phyloP scores from a whole-genome alignment of 1,284 basidiomycete genomes.

The Naganishia sp. region DNA sequence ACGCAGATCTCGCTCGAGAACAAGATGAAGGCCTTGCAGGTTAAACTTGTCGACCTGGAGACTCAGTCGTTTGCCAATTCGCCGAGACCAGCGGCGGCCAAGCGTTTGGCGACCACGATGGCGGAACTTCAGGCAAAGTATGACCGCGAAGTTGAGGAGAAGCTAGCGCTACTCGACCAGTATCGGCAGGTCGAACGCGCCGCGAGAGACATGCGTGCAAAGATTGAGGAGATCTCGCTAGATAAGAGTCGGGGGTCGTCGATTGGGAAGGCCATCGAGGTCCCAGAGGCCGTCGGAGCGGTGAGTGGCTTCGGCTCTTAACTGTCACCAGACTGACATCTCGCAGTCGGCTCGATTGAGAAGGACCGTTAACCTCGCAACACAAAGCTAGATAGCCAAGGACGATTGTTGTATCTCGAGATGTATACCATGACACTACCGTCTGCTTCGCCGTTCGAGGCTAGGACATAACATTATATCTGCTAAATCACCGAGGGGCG shows the following conservation, averaged over 20 bases:
- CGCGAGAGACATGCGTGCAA: slow-evolving; percentile 15
- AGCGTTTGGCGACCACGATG: slow-evolving; percentile 66
- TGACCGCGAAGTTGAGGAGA: slow-evolving; percentile 57
- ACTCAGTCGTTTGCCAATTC: slow-evolving; percentile 69
- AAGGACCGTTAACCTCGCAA: neutral
- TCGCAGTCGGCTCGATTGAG: neutral
- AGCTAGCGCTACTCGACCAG: slow-evolving; percentile 12
- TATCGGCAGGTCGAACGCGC: slow-evolving; percentile 22
- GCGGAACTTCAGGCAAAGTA: slow-evolving; percentile 71
- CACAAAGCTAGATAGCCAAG: neutral
- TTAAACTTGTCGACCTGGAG: slow-evolving; percentile 76
- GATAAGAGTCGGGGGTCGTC: neutral
- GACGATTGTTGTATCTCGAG: neutral
- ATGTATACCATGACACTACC: neutral
- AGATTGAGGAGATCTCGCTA: slow-evolving; percentile 9
- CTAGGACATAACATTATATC: no score
- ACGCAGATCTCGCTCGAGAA: slow-evolving; percentile 73
- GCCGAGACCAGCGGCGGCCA: slow-evolving; percentile 59
- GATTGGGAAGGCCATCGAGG: neutral
- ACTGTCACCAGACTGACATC: neutral
- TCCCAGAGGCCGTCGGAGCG: neutral
- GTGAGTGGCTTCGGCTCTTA: neutral
- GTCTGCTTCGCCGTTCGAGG: no score
- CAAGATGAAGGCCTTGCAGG: slow-evolving; percentile 75
- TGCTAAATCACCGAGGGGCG: no score